Evolutionary conservation across 805 yeast genomes (phyloP), one percentile per base, ranked within the genome.

Genomic region (Candida insectalens): DNA sequence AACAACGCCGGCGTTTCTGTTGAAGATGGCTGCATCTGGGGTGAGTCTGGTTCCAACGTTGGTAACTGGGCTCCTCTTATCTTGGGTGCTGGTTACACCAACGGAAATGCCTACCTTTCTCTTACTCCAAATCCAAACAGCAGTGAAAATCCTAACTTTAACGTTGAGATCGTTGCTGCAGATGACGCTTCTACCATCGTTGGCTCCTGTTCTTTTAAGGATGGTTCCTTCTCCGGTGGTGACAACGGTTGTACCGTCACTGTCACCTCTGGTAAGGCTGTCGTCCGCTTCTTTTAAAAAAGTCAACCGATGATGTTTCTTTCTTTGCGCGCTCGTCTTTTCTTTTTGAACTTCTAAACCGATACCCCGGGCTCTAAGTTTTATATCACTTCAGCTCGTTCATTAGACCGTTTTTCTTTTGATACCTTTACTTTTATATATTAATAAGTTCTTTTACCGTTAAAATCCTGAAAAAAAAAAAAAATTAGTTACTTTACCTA

Each of bases 201-300:
- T 43, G 96, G 97, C 43, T 64, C 69, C 31, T 89, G 97, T 67
- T 60, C 59, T 34, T 89, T 88, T 67, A 83, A 71, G 53, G 65
- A 83, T 53, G 97, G 97, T 48, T 38, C 48, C 23, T 83, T 78
- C 69, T 70, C 70, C 49, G 83, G 82, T 39, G 41, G 77, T 29
- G 85, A 77, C 49, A 12, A 21, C 23, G 97, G 97, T 47, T 89
- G 97, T 74, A 89, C 97, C 35, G 95, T 81, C 44, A 77, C 94
- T 45, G 94, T 89, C 44, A 74, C 85, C 38, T 58, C 67, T 21
- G 97, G 98, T 59, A 64, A 63, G 44, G 96, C 94, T 42, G 69
- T 81, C 58, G 83, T 81, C 58, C 95, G 85, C 36, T 69, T 87
- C 44, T 85, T 84, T 50, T 45, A 21, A 21, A 12, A n/a, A n/a